Base-by-base conservation (phyloP, 2,329 filamentous ascomycete genomes). In the Parastagonospora nodorum region DNA sequence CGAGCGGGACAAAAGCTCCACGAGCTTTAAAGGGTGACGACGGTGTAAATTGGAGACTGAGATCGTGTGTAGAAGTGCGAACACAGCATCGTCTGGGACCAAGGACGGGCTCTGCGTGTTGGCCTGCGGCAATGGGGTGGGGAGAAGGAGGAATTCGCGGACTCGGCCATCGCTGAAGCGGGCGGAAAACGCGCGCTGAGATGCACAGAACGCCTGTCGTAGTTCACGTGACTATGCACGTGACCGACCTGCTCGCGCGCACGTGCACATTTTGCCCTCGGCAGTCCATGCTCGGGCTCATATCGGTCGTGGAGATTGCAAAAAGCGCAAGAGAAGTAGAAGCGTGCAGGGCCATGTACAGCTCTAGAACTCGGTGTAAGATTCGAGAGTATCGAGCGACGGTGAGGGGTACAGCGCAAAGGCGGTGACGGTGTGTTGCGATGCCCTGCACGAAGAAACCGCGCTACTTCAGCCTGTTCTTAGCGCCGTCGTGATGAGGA, bases 11-110 rank as follows among this genome's bases (percentile, higher is more conserved):
- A 69, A 69, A 71, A 68, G 67, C 64, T 68, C 59, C 51, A 53
- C 54, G 60, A 71, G 69, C 68, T 73, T 71, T 59, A 73, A 56
- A 73, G 70, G 45, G 59, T 60, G 58, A 51, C 53, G 56, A 59
- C 56, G 48, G 57, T 57, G 59, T 55, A 62, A 61, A 65, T 64
- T 61, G 64, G 55, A 56, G 57, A 61, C 47, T 53, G 58, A 45
- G 55, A 55, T 45, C 53, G 49, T 42, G 54, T 36, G 52, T 33
- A 42, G 50, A 50, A 43, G 45, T 37, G 46, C 48, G 55, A 59
- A 55, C 53, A 52, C 57, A 63, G 61, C 71, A 74, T 73, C 55
- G 46, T 72, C 58, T 53, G 61, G 51, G 38, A 48, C 49, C 45
- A 50, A 42, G 46, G 47, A 35, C 47, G 42, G 42, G 56, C 57